These are phyloP conservation scores for Acacia concinna DNA, from an alignment of 331 rosid genomes.

Conservation along the genomic window DNA sequence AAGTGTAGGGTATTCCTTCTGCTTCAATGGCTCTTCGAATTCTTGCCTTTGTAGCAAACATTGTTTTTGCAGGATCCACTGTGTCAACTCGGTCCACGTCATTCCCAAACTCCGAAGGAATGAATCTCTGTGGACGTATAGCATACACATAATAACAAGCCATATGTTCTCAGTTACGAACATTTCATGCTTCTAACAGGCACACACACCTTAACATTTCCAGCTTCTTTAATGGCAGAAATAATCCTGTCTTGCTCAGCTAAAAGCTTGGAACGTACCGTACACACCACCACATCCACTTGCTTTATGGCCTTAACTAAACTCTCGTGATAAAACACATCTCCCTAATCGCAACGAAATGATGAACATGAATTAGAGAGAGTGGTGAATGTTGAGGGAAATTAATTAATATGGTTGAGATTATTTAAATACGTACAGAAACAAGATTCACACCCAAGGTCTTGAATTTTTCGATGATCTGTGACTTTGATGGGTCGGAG, in stretches of 20 bases:
- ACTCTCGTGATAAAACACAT: conserved; percentile 52
- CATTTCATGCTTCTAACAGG: too few relatives aligned
- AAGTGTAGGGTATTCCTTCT: too few relatives aligned
- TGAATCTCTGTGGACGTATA: conserved; percentile 51
- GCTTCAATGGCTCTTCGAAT: too few relatives aligned
- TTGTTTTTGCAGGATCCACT: too few relatives aligned
- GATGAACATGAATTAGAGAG: not conserved
- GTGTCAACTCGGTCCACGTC: conserved; percentile 54
- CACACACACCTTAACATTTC: conserved; percentile 48
- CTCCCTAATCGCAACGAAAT: conserved; percentile 45
- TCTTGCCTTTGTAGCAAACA: too few relatives aligned
- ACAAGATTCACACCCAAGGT: conserved; percentile 39
- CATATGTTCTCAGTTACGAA: not conserved
- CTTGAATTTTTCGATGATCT: conserved; percentile 45
- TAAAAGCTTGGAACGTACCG: conserved; percentile 34
- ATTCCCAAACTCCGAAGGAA: conserved; percentile 71
- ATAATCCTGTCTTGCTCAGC: conserved; percentile 50
- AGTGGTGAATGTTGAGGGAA: not conserved
- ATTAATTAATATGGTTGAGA: not conserved
- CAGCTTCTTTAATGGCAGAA: conserved; percentile 66
- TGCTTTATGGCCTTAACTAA: conserved; percentile 58
- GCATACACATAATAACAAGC: too few relatives aligned
- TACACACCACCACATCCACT: conserved; percentile 67
- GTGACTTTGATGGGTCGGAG: conserved; percentile 37
- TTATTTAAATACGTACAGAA: conserved; percentile 15